A percentile compares a stretch with the other conserved stretches of the same genome.
Conservation (phyloP, 306 rosid genomes). For the Rubus parviflorus region DNA sequence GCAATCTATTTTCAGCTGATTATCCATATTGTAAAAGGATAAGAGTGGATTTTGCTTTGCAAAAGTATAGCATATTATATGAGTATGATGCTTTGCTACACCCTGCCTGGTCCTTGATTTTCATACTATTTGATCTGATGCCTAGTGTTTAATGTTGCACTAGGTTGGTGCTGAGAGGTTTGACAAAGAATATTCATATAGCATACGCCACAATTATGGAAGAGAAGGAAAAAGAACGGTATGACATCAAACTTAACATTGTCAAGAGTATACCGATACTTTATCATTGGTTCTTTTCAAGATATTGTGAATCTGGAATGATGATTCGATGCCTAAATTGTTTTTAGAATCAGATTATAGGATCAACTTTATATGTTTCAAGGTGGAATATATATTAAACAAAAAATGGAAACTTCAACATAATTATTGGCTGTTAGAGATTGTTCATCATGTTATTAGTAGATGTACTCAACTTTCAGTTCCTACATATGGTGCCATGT, state of each 20-base stretch:
- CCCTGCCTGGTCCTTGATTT: slow-evolving; percentile 21
- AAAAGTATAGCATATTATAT: no score
- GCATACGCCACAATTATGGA: slow-evolving; percentile 88
- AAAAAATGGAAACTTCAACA: neutral
- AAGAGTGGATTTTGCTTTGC: neutral
- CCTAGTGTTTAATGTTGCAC: slow-evolving; percentile 29
- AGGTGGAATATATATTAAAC: neutral
- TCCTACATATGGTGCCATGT: neutral
- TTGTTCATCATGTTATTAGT: slow-evolving; percentile 7
- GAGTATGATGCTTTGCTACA: neutral
- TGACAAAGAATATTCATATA: slow-evolving; percentile 85
- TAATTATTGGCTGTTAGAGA: slow-evolving; percentile 8
- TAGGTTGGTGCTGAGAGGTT: slow-evolving; percentile 94
- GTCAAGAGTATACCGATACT: neutral
- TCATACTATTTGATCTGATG: slow-evolving; percentile 16
- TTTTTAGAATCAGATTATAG: slow-evolving; percentile 3
- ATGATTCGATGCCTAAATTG: neutral
- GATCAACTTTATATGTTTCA: neutral
- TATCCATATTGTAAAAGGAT: neutral
- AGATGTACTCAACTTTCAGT: neutral
- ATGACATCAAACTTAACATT: slow-evolving; percentile 37
- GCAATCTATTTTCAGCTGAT: slow-evolving; percentile 1
- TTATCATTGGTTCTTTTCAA: neutral
- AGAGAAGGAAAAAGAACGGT: slow-evolving; percentile 92
- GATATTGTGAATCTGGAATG: neutral